These are phyloP conservation scores for Gautieria morchelliformis DNA, from an alignment of 768 basidiomycete species.

Conservation along the genomic window DNA sequence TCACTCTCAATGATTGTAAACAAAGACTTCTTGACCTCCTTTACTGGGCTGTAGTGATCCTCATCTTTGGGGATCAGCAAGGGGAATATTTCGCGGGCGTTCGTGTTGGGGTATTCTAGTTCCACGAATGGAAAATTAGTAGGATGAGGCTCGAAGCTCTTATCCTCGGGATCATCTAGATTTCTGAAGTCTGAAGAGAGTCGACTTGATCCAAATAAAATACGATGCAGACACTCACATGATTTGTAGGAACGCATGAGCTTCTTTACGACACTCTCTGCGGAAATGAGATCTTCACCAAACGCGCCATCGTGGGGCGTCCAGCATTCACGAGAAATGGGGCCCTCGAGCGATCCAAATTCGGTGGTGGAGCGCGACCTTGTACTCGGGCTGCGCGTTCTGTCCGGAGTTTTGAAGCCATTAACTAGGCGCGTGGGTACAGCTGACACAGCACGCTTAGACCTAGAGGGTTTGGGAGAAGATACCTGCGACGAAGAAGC, in stretches of 20 bases:
- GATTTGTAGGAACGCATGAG: constrained; percentile 61
- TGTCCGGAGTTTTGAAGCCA: neutral
- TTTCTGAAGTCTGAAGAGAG: constrained; percentile 55
- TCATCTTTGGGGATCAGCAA: constrained; percentile 67
- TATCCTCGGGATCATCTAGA: constrained; percentile 51
- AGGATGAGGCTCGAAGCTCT: constrained; percentile 50
- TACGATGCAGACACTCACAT: constrained; percentile 36
- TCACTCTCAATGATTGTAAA: constrained; percentile 64
- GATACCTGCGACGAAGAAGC: neutral
- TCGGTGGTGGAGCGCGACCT: constrained; percentile 57
- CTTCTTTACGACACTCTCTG: constrained; percentile 50
- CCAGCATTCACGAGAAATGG: constrained; percentile 39
- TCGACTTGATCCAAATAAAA: neutral
- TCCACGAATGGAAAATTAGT: constrained; percentile 54
- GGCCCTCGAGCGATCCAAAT: constrained; percentile 32
- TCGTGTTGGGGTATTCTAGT: constrained; percentile 69
- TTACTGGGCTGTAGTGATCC: constrained; percentile 80
- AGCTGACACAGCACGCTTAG: neutral
- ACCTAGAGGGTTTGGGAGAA: neutral
- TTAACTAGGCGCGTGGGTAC: neutral
- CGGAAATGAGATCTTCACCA: constrained; percentile 46
- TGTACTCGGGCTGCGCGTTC: constrained; percentile 4
- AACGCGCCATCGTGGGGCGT: constrained; percentile 42
- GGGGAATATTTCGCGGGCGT: constrained; percentile 58
- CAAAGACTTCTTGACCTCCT: constrained; percentile 64